phyloP scores from a whole-genome alignment of 208 protist species.

The Trypanosomatidae sp. region DNA sequence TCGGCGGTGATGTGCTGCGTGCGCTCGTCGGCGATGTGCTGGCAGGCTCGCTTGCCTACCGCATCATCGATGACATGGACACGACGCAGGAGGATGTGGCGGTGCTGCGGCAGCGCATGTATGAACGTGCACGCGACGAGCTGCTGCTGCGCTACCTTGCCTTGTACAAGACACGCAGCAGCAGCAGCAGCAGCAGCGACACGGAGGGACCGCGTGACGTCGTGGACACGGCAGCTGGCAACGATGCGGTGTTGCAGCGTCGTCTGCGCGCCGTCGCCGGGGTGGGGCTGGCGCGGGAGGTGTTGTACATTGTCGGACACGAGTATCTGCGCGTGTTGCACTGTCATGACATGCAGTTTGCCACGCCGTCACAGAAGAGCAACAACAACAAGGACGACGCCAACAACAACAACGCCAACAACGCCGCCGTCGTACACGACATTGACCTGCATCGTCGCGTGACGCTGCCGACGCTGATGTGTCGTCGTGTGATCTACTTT shows the following conservation, averaged over 20 bases:
- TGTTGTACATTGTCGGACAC: conserved; percentile 42
- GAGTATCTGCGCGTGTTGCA: conserved; percentile 50
- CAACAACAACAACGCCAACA: neutral
- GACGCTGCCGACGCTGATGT: conserved; percentile 2
- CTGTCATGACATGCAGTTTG: conserved; percentile 29
- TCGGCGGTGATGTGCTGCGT: conserved; percentile 57
- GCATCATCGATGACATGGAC: conserved; percentile 72
- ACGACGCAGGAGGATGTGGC: conserved; percentile 61
- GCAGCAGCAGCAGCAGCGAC: neutral
- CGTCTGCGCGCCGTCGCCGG: conserved; percentile 28
- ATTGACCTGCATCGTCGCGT: neutral
- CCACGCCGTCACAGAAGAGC: neutral
- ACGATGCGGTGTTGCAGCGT: conserved; percentile 6
- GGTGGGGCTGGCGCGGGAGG: conserved; percentile 68
- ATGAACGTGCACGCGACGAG: conserved; percentile 45
- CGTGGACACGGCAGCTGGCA: too few relatives aligned
- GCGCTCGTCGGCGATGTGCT: conserved; percentile 47
- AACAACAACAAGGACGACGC: neutral
- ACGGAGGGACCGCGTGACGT: conserved; percentile 4
- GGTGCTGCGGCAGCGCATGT: conserved; percentile 39
- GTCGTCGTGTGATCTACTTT: conserved; percentile 12
- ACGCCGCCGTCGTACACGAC: neutral
- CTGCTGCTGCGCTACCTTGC: conserved; percentile 39
- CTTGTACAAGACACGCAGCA: conserved; percentile 10
- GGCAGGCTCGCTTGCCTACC: conserved; percentile 57